Conservation (phyloP, 164 flowering plant genomes). For the Brasenia schreberi region DNA sequence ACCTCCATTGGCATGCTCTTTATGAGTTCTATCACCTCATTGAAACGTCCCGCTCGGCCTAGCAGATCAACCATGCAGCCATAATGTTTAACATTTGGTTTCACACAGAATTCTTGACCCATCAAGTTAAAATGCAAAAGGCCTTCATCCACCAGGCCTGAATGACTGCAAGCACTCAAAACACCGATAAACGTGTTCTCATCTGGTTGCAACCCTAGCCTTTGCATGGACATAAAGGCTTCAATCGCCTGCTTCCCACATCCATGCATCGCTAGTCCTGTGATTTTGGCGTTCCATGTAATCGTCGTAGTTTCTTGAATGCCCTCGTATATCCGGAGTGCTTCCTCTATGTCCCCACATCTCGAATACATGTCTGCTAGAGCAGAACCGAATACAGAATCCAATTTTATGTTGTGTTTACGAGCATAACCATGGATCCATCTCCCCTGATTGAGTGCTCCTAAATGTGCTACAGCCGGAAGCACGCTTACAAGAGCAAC, state of each 20-base stretch:
- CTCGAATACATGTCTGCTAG: slow-evolving; percentile 6
- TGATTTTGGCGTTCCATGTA: slow-evolving; percentile 6
- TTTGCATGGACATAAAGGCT: not conserved
- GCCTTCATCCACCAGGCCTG: slow-evolving; percentile 8
- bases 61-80: slow-evolving; percentile 9
- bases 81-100: slow-evolving; percentile 7
- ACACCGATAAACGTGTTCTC: slow-evolving; percentile 4
- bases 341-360: slow-evolving; percentile 3
- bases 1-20: slow-evolving; percentile 2
- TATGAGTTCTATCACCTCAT: slow-evolving; percentile 2
- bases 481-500: slow-evolving; percentile 5
- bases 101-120: not conserved
- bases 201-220: not conserved
- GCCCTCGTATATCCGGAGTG: not conserved
- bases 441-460: slow-evolving; percentile 2
- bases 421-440: slow-evolving; percentile 3
- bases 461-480: slow-evolving; percentile 6
- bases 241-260: not conserved
- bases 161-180: slow-evolving; percentile 7
- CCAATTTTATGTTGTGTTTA: not conserved
- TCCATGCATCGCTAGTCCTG: slow-evolving; percentile 6
- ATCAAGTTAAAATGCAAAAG: slow-evolving; percentile 1
- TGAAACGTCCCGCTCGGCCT: slow-evolving; percentile 8
- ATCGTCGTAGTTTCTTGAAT: not conserved
- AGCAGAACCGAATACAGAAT: slow-evolving; percentile 7